A percentile compares a stretch with the other conserved stretches of the same genome.
Evolutionary conservation across 2,329 filamentous ascomycete genomes (phyloP).

Genomic region (Alternaria gansuensis): DNA sequence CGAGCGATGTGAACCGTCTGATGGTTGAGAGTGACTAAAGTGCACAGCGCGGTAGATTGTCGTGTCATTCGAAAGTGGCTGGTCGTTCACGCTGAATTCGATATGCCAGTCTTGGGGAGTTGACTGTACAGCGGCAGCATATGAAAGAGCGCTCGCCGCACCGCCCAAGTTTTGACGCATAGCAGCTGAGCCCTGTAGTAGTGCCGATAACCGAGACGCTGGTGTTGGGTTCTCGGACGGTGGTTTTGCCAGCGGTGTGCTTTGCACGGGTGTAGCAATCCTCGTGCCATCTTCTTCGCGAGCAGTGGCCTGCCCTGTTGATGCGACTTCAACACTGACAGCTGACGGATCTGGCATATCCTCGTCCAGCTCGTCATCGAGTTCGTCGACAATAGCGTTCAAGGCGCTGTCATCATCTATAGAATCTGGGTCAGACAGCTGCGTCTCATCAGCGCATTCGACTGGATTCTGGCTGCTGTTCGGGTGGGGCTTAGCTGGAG

Average conservation of each 20-base stretch:
- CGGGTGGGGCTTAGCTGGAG: conserved; percentile 55
- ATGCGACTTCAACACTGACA: conserved; percentile 88
- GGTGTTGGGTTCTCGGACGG: conserved; percentile 43
- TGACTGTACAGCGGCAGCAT: conserved; percentile 82
- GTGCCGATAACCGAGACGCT: conserved; percentile 42
- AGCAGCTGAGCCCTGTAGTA: conserved; percentile 44
- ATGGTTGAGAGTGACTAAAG: conserved; percentile 67
- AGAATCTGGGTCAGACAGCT: conserved; percentile 77
- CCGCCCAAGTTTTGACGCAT: conserved; percentile 43
- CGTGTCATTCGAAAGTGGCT: conserved; percentile 86
- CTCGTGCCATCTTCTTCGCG: conserved; percentile 90
- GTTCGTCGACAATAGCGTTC: conserved; percentile 87
- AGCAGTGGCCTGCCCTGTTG: conserved; percentile 86
- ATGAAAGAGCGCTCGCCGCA: conserved; percentile 71
- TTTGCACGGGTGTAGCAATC: conserved; percentile 80
- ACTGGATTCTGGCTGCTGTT: conserved; percentile 65
- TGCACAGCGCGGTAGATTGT: conserved; percentile 97
- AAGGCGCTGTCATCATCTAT: conserved; percentile 71
- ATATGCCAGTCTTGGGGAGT: conserved; percentile 95
- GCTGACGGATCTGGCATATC: conserved; percentile 83
- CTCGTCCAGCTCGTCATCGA: conserved; percentile 78
- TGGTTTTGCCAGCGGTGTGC: conserved; percentile 46
- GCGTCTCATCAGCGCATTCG: conserved; percentile 93
- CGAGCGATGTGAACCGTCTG: conserved; percentile 75
- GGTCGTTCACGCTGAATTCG: conserved; percentile 87